phyloP scores from a whole-genome alignment of 2,329 filamentous ascomycete species.

The Pseudonectria buxi region DNA sequence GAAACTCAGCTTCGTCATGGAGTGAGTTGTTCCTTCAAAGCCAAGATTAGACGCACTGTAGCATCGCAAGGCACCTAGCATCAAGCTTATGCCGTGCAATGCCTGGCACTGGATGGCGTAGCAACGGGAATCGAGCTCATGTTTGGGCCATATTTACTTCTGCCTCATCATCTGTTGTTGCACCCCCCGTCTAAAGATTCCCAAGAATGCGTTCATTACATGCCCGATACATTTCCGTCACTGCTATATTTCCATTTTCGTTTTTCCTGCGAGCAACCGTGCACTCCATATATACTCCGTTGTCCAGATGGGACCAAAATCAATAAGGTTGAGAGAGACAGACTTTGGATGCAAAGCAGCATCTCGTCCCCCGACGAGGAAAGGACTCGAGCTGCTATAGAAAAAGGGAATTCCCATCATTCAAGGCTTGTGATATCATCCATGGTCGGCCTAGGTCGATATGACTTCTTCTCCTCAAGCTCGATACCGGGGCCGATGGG shows the following conservation, averaged over 20 bases:
- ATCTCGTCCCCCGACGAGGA: neutral
- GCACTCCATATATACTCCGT: conserved; percentile 4
- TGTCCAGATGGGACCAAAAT: neutral
- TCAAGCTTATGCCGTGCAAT: no score
- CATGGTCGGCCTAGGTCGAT: conserved; percentile 48
- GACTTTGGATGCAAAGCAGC: neutral
- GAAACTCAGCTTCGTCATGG: no score
- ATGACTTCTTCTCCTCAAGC: conserved; percentile 58
- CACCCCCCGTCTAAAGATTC: neutral
- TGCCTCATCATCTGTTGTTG: conserved; percentile 3
- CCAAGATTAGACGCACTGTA: no score
- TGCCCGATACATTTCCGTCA: neutral
- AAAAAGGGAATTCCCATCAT: conserved; percentile 31
- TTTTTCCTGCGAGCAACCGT: no score
- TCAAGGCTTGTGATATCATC: conserved; percentile 64
- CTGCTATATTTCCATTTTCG: conserved; percentile 1
- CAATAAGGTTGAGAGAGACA: neutral
- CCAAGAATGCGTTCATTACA: neutral
- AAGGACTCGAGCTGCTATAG: no score
- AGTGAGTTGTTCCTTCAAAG: no score
- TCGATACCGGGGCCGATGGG: conserved; percentile 78
- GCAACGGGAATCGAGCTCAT: no score
- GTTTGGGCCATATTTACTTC: no score
- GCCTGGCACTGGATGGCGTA: no score
- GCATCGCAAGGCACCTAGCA: no score